Conservation (phyloP, 345 rosid genomes). For the Cardamine chenopodiifolia region DNA sequence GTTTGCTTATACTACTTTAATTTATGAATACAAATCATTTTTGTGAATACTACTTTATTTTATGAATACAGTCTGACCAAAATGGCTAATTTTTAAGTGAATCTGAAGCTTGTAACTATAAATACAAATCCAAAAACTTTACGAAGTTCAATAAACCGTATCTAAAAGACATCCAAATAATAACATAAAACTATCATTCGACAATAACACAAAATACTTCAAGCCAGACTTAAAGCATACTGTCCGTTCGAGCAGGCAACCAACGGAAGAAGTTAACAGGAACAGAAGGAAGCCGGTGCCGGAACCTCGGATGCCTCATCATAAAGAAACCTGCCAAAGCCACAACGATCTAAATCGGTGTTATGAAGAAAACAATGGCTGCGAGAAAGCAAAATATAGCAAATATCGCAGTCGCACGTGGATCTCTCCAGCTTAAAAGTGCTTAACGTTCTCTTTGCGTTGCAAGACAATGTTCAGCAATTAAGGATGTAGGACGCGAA, state of each 20-base stretch:
- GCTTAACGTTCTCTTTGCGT: slow-evolving; percentile 93
- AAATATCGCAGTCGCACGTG: slow-evolving; percentile 80
- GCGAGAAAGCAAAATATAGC: slow-evolving; percentile 76
- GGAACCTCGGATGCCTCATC: slow-evolving; percentile 94
- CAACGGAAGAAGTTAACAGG: slow-evolving; percentile 96
- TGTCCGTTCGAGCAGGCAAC: slow-evolving; percentile 87
- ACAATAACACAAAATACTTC: not conserved
- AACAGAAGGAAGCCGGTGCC: slow-evolving; percentile 74
- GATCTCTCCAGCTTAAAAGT: slow-evolving; percentile 95
- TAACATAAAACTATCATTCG: not conserved
- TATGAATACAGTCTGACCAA: not conserved
- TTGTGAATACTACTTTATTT: no score
- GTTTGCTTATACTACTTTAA: not conserved
- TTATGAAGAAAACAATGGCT: slow-evolving; percentile 80
- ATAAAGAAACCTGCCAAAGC: slow-evolving; percentile 76
- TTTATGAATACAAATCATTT: no score
- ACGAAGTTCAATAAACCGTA: not conserved
- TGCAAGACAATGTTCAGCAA: no score
- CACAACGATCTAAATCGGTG: slow-evolving; percentile 86
- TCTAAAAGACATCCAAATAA: not conserved
- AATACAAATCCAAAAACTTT: not conserved
- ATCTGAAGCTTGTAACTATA: not conserved
- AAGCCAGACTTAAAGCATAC: slow-evolving; percentile 60
- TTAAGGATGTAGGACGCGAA: no score
- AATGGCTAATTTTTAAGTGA: no score